Conservation (phyloP, 257 asterid species). For the Echites panduratus region DNA sequence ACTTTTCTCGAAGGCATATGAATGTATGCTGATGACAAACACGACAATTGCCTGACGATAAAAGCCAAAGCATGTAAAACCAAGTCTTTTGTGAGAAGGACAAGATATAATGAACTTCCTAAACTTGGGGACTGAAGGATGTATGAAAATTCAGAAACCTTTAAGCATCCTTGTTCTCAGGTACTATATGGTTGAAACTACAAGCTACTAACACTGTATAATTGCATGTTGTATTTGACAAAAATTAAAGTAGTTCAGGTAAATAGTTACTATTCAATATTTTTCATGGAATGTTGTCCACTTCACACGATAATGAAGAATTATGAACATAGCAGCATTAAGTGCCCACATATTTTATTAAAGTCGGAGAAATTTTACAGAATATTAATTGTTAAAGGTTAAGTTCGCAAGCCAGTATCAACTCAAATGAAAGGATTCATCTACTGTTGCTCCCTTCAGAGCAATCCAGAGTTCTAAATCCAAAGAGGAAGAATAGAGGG, state of each 20-base stretch:
- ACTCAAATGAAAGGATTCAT: not conserved
- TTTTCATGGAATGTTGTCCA: not conserved
- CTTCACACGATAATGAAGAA: not conserved
- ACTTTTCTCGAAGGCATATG: slow-evolving; percentile 85
- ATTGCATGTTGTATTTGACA: not conserved
- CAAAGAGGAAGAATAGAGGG: not conserved
- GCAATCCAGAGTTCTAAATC: not conserved
- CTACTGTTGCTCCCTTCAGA: not conserved
- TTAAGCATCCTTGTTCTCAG: not conserved
- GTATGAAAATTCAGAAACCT: not conserved
- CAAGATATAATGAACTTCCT: not conserved
- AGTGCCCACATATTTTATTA: not conserved
- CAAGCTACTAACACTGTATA: not conserved
- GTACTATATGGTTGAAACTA: not conserved
- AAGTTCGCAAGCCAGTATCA: not conserved
- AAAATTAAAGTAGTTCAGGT: not conserved
- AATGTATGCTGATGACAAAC: slow-evolving; percentile 74
- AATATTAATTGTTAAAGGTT: not conserved
- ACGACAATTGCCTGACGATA: slow-evolving; percentile 84
- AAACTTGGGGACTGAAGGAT: not conserved
- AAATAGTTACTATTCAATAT: not conserved
- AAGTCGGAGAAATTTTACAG: not conserved
- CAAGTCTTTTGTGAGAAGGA: not conserved
- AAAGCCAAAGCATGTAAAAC: not conserved
- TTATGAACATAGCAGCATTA: not conserved